Evolutionary conservation across 305 asterid species (phyloP), one percentile per base, ranked within the genome.

Genomic region (Fraxinus greggii): DNA sequence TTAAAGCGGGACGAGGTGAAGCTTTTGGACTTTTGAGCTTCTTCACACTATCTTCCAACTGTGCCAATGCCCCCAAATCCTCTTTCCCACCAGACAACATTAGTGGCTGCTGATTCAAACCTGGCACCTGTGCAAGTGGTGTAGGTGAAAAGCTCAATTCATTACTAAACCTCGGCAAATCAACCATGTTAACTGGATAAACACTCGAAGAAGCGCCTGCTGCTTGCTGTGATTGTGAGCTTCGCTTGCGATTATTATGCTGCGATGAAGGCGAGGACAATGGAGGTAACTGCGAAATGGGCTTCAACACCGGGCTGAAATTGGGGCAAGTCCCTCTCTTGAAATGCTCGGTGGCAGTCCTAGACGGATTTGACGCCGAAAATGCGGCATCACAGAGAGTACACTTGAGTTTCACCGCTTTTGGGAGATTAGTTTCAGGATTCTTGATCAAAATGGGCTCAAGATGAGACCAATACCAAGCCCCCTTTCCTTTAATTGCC

Each of bases 401-500:
- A 84, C 98, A 94, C 88, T 86, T 89, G 48, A 94, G 95, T 67
- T 94, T 94, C 35, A 94, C 98, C 3, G 97, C 92, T 73, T 94
- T 92, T 0, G 97, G 97, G 40, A 79, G 80, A 78, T 90, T 83
- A 74, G 89, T 90, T 21, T 93, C 97, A 2, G 94, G 89, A 40
- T 88, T 89, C 35, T 80, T 88, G 69, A 94, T 82, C 80, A 93
- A 74, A 83, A 93, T 80, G 19, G 98, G 98, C 88, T 94, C 97
- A 13, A 94, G 89, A 82, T 94, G 97, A 84, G 93, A 86, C 98
- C 98, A 94, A 72, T 94, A 94, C 98, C 98, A 94, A 3, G 98
- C 98, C 19, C 98, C 98, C 88, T 93, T 94, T 76, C 98, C 98
- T 82, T 92, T 92, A 12, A 90, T 86, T 1, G 98, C 97, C 89